phyloP scores from a whole-genome alignment of 2,329 filamentous ascomycete species.

The Knufia fluminis region DNA sequence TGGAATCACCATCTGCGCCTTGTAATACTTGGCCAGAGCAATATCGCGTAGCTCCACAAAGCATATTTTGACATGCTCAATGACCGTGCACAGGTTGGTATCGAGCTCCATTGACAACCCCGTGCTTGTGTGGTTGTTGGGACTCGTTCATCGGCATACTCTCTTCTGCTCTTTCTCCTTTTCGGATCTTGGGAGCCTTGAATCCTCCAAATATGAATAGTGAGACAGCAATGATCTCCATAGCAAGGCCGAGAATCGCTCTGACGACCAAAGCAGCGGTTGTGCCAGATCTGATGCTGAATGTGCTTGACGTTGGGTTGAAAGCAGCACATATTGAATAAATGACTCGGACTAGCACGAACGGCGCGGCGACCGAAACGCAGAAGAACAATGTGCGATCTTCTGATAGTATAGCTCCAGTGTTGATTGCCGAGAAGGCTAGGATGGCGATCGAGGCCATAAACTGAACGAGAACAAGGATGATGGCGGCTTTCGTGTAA shows the following conservation, averaged over 20 bases:
- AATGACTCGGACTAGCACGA: conserved; percentile 42
- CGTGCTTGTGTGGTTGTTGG: background rate
- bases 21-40: too few relatives aligned
- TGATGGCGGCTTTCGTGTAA: conserved; percentile 35
- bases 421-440: conserved; percentile 22
- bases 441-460: conserved; percentile 30
- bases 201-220: conserved; percentile 32
- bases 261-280: conserved; percentile 32
- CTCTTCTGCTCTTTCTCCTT: background rate
- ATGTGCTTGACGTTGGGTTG: conserved; percentile 29
- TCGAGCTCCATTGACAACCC: background rate
- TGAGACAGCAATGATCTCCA: conserved; percentile 42
- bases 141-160: background rate
- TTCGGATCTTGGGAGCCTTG: conserved; percentile 4
- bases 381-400: conserved; percentile 41
- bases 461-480: conserved; percentile 37
- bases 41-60: too few relatives aligned
- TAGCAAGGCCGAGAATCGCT: conserved; percentile 41
- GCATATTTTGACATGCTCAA: too few relatives aligned
- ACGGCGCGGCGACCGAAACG: conserved; percentile 37
- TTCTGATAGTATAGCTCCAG: conserved; percentile 30
- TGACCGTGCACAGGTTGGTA: background rate
- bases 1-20: too few relatives aligned
- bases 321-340: conserved; percentile 41
- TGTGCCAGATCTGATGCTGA: conserved; percentile 32